Percentiles rank a stretch among this genome's conserved stretches.
phyloP scores from a whole-genome alignment of 306 rosid species.

The Sechiopsis laciniata region DNA sequence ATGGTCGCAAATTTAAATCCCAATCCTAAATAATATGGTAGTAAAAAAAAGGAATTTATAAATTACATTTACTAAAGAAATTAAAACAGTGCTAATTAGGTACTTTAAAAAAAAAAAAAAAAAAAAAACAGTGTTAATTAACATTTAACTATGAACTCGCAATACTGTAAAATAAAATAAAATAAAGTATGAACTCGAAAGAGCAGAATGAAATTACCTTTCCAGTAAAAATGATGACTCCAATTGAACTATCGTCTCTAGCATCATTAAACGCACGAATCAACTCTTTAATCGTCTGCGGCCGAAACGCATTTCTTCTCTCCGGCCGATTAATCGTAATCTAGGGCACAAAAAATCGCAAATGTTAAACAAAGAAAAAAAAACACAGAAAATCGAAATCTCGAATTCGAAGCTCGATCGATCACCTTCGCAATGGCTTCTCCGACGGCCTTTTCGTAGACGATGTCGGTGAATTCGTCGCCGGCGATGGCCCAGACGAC shows the following conservation, averaged over 20 bases:
- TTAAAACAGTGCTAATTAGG: too few relatives aligned
- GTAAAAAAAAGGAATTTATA: too few relatives aligned
- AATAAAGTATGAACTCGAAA: background rate
- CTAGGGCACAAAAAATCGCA: slow-evolving; percentile 23
- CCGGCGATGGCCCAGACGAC: slow-evolving; percentile 49
- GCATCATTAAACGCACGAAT: slow-evolving; percentile 69
- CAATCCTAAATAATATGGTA: too few relatives aligned
- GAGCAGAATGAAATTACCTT: slow-evolving; percentile 35
- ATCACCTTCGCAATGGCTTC: slow-evolving; percentile 82
- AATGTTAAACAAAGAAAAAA: background rate
- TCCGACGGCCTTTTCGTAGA: slow-evolving; percentile 67
- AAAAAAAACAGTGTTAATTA: too few relatives aligned
- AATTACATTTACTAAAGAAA: too few relatives aligned
- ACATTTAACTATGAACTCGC: too few relatives aligned
- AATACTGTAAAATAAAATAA: too few relatives aligned
- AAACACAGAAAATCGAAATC: background rate
- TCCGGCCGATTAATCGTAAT: slow-evolving; percentile 70
- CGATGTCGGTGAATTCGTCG: slow-evolving; percentile 58
- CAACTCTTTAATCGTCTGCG: slow-evolving; percentile 74
- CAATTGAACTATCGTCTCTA: slow-evolving; percentile 66
- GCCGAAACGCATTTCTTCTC: slow-evolving; percentile 77
- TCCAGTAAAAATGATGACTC: slow-evolving; percentile 74
- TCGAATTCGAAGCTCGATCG: background rate
- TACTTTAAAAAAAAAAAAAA: too few relatives aligned
- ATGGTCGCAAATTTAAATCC: too few relatives aligned